phyloP scores from a whole-genome alignment of 345 rosid species.

The Euphorbia peplus region DNA sequence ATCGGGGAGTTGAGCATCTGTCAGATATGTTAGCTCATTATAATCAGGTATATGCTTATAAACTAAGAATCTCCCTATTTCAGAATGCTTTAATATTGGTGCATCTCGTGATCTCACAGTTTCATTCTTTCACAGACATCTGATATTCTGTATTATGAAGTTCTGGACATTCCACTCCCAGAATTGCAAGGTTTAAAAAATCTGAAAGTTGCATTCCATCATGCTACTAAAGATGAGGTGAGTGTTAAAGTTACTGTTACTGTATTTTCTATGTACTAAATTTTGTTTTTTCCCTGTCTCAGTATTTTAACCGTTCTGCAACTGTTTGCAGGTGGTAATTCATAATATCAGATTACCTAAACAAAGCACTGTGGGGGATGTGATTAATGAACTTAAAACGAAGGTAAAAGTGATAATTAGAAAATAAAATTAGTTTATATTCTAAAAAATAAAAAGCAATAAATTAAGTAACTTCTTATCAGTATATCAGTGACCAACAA shows the following conservation, averaged over 20 bases:
- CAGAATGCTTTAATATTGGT: neutral
- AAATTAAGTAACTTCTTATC: neutral
- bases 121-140: slow-evolving; percentile 52
- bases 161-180: slow-evolving; percentile 93
- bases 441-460: too few species aligned
- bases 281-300: slow-evolving; percentile 6
- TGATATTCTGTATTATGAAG: slow-evolving; percentile 92
- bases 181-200: slow-evolving; percentile 88
- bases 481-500: neutral
- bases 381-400: slow-evolving; percentile 79
- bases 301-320: slow-evolving; percentile 15
- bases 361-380: slow-evolving; percentile 89
- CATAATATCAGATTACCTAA: slow-evolving; percentile 90
- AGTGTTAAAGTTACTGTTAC: slow-evolving; percentile 18
- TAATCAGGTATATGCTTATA: slow-evolving; percentile 59
- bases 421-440: too few species aligned
- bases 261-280: neutral
- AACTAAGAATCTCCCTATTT: neutral
- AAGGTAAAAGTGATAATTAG: slow-evolving; percentile 39
- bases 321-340: slow-evolving; percentile 60
- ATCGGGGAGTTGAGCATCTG: slow-evolving; percentile 81
- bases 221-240: slow-evolving; percentile 80
- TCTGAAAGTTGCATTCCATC: slow-evolving; percentile 80
- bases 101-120: neutral
- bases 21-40: slow-evolving; percentile 89